Base-by-base conservation (phyloP, 306 rosid genomes). In the Dalbergia cochinchinensis region DNA sequence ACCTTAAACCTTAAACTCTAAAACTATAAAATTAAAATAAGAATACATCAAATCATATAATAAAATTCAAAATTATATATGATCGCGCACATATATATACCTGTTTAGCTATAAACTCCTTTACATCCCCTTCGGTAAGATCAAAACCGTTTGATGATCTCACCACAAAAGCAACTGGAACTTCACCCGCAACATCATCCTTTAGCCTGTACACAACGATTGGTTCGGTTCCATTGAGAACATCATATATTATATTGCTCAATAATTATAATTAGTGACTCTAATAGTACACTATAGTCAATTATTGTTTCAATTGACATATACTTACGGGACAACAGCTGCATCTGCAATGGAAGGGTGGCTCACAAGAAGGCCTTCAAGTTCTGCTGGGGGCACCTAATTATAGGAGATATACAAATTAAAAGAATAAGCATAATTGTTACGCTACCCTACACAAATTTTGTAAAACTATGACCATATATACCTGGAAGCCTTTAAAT, bases 381-480 rank as follows among this genome's bases (percentile, higher is more conserved):
- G 86, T 85, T 92, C 96, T 4, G 92, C 97, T 0, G 96, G 97
- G 0, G 97, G 88, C 13, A 92, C 97, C 97, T 91, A 57, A 61
- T 15, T 50, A 50, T 11, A 47, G 11, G 14, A 37, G 3, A 37
- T 37, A 37, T 37, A 37, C 7, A 37, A 37, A 37, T 10, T 47
- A 14, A 13, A 50, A 12, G 5, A 18, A 34, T 1, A 37, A 37
- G 41, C 31, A 26, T 26, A 26, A 26, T 26, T 26, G 31, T 2
- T 26, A 20, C 22, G n/a, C n/a, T n/a, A 26, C 2, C 31, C 31
- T 26, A 26, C 31, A 26, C 31, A 26, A 26, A 26, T 26, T 26
- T 26, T 26, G 31, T 26, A 26, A 26, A 26, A 26, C 1, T 26
- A 26, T 26, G 31, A 26, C 1, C 31, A 1, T 6, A 4, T 48